These are phyloP conservation scores for Apophysomyces elegans DNA, from an alignment of 371 early-diverging fungal genomes.

Conservation along the genomic window DNA sequence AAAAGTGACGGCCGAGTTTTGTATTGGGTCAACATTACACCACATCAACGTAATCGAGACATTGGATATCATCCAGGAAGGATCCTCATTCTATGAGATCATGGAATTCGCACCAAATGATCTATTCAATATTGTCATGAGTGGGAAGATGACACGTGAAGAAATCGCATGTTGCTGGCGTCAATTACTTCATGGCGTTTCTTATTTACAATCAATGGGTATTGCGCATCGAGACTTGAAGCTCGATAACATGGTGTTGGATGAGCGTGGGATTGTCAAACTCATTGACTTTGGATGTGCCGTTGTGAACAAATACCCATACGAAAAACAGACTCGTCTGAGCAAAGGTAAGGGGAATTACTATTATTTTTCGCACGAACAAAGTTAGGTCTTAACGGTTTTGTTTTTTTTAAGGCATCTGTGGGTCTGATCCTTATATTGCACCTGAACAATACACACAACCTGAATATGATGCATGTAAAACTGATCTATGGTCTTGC, in stretches of 20 bases:
- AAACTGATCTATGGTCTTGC: slow-evolving; percentile 62
- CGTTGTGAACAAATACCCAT: slow-evolving; percentile 72
- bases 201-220: slow-evolving; percentile 70
- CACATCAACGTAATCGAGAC: slow-evolving; percentile 85
- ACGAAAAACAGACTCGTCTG: slow-evolving; percentile 36
- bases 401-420: slow-evolving; percentile 21
- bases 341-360: slow-evolving; percentile 16
- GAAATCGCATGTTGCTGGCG: slow-evolving; percentile 70
- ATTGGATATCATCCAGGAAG: slow-evolving; percentile 73
- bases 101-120: slow-evolving; percentile 83
- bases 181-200: slow-evolving; percentile 73
- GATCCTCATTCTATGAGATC: slow-evolving; percentile 63
- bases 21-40: slow-evolving; percentile 76
- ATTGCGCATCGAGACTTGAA: slow-evolving; percentile 86
- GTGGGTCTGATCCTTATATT: slow-evolving; percentile 60
- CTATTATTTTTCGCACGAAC: too few species aligned
- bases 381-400: neutral
- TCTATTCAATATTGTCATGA: slow-evolving; percentile 69
- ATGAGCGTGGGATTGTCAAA: slow-evolving; percentile 72
- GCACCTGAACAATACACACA: slow-evolving; percentile 61
- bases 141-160: slow-evolving; percentile 59
- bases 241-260: slow-evolving; percentile 79
- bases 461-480: slow-evolving; percentile 51
- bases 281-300: slow-evolving; percentile 92
- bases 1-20: slow-evolving; percentile 80